A percentile compares a stretch with the other conserved stretches of the same genome.
Conservation (phyloP, 2,329 filamentous ascomycete genomes). For the Colletotrichum godetiae region DNA sequence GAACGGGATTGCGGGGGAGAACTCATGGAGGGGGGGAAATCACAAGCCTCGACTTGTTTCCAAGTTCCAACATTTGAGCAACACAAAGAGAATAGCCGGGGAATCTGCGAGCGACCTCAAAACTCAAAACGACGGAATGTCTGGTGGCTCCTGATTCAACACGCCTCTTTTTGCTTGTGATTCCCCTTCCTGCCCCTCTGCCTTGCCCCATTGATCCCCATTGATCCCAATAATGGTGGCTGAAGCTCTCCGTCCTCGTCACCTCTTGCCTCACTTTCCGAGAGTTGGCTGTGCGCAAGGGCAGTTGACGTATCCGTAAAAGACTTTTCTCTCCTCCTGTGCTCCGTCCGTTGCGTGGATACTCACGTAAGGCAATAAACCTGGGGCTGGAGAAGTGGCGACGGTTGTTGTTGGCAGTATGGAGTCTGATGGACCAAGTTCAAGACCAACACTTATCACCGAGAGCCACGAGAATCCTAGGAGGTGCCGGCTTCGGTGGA, state of each 20-base stretch:
- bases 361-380: neutral
- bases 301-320: neutral
- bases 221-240: neutral
- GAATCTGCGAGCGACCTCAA: neutral
- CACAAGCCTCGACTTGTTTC: conserved; percentile 19
- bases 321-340: neutral
- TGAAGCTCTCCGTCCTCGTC: conserved; percentile 14
- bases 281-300: neutral
- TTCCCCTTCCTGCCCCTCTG: neutral
- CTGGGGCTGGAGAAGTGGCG: neutral
- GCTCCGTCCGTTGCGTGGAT: neutral
- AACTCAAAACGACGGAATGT: conserved; percentile 23
- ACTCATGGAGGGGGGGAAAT: neutral
- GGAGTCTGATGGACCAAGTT: neutral
- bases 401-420: neutral
- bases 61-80: neutral
- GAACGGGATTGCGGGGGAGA: conserved; percentile 30
- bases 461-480: neutral
- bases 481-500: conserved; percentile 19
- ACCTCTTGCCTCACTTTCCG: neutral
- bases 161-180: conserved; percentile 29
- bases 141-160: neutral
- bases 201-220: neutral
- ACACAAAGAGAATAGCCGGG: conserved; percentile 7
- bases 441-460: neutral